phyloP scores from a whole-genome alignment of 768 basidiomycete species.

The Pisolithus sp. region DNA sequence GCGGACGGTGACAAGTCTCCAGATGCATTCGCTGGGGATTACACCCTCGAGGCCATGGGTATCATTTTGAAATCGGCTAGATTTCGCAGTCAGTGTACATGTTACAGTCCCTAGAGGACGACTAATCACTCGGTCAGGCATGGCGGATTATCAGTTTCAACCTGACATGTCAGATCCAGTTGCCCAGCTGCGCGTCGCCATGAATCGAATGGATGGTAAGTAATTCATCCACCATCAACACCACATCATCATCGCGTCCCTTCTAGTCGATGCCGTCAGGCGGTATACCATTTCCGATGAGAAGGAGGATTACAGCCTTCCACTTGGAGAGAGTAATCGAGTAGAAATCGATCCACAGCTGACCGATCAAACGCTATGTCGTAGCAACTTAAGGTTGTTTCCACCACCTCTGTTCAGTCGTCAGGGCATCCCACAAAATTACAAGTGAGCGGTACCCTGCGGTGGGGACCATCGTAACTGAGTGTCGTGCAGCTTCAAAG shows the following conservation, averaged over 20 bases:
- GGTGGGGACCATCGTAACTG: not conserved
- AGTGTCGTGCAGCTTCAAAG: conserved; percentile 53
- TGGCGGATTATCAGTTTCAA: conserved; percentile 91
- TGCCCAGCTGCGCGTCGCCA: conserved; percentile 58
- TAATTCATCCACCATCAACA: not conserved
- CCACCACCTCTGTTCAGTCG: conserved; percentile 89
- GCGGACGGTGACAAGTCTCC: conserved; percentile 10
- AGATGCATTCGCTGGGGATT: conserved; percentile 53
- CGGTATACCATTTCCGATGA: conserved; percentile 66
- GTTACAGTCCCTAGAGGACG: not conserved
- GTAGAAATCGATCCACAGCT: conserved; percentile 51
- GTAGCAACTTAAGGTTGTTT: conserved; percentile 66
- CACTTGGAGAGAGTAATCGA: conserved; percentile 21
- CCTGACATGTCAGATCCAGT: conserved; percentile 70
- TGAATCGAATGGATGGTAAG: conserved; percentile 81
- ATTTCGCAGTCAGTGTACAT: conserved; percentile 69
- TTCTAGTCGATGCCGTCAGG: conserved; percentile 64
- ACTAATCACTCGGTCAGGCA: conserved; percentile 43
- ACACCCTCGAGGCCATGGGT: conserved; percentile 67
- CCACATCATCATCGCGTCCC: not conserved
- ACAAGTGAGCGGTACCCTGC: conserved; percentile 48
- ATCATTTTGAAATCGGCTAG: conserved; percentile 75
- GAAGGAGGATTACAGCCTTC: conserved; percentile 52
- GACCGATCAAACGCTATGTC: conserved; percentile 17
- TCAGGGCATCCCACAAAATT: conserved; percentile 70